These are phyloP conservation scores for Eucalyptus grandis DNA, from an alignment of 345 rosid species.

Conservation along the genomic window DNA sequence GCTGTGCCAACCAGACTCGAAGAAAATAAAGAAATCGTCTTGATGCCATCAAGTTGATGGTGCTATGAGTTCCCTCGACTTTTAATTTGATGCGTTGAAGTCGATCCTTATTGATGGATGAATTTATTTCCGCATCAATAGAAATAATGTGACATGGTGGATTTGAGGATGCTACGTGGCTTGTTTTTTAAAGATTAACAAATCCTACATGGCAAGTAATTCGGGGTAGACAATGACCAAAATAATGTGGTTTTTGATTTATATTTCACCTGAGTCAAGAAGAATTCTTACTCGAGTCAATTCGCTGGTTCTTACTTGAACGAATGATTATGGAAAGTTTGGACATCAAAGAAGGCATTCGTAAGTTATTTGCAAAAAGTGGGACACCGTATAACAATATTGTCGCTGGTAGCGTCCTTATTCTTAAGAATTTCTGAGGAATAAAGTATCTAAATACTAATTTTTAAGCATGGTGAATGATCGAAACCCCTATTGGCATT, in stretches of 20 bases:
- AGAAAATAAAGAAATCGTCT: background rate
- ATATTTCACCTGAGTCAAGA: background rate
- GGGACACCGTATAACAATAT: accelerated
- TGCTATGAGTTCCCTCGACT: background rate
- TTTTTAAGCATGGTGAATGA: background rate
- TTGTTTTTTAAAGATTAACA: background rate
- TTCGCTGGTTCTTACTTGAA: accelerated
- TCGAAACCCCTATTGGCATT: background rate
- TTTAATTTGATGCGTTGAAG: background rate
- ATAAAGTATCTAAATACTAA: background rate
- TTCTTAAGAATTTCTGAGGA: background rate
- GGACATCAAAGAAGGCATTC: background rate
- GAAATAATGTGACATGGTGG: background rate
- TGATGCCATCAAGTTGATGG: too few relatives aligned
- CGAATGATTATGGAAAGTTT: background rate
- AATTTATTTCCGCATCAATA: background rate
- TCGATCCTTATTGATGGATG: background rate
- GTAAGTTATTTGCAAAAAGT: background rate
- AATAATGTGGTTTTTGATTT: background rate
- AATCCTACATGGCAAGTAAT: background rate
- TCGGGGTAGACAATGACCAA: background rate
- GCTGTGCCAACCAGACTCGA: background rate
- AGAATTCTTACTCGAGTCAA: background rate
- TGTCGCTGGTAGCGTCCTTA: accelerated
- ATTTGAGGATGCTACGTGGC: background rate